phyloP scores from a whole-genome alignment of 495 filamentous ascomycete species.

The Penicillium waksmanii region DNA sequence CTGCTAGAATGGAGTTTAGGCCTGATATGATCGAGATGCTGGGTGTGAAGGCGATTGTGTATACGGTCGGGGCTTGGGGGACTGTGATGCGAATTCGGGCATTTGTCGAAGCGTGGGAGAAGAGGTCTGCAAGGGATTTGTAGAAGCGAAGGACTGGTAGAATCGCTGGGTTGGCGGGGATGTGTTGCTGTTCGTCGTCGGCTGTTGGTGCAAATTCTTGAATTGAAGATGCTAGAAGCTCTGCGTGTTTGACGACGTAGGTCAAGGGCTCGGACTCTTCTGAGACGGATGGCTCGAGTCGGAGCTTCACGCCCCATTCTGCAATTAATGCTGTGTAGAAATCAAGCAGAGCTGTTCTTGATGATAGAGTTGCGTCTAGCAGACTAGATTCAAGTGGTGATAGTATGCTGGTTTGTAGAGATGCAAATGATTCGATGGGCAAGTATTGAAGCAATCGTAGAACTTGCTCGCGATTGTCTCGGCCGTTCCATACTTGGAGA shows the following conservation, averaged over 20 bases:
- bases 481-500: conserved; percentile 70
- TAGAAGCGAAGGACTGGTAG: conserved; percentile 69
- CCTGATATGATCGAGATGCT: conserved; percentile 68
- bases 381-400: conserved; percentile 60
- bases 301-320: conserved; percentile 63
- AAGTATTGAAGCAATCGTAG: conserved; percentile 67
- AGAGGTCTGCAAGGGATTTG: conserved; percentile 57
- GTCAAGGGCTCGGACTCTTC: conserved; percentile 46
- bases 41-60: conserved; percentile 67
- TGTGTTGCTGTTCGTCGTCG: conserved; percentile 5
- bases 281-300: conserved; percentile 28
- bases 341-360: conserved; percentile 59
- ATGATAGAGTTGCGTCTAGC: conserved; percentile 52
- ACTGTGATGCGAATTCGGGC: conserved; percentile 62
- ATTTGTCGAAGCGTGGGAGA: conserved; percentile 56
- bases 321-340: conserved; percentile 74
- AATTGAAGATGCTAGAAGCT: conserved; percentile 64
- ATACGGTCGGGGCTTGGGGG: conserved; percentile 70
- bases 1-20: conserved; percentile 66
- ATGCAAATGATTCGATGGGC: conserved; percentile 61
- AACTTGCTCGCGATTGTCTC: conserved; percentile 58
- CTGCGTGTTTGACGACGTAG: conserved; percentile 59
- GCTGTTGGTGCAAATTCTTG: conserved; percentile 50
- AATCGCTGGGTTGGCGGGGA: conserved; percentile 26
- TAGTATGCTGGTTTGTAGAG: conserved; percentile 52